phyloP scores from a whole-genome alignment of 1,284 basidiomycete genomes.

The Apiotrichum siamense region DNA sequence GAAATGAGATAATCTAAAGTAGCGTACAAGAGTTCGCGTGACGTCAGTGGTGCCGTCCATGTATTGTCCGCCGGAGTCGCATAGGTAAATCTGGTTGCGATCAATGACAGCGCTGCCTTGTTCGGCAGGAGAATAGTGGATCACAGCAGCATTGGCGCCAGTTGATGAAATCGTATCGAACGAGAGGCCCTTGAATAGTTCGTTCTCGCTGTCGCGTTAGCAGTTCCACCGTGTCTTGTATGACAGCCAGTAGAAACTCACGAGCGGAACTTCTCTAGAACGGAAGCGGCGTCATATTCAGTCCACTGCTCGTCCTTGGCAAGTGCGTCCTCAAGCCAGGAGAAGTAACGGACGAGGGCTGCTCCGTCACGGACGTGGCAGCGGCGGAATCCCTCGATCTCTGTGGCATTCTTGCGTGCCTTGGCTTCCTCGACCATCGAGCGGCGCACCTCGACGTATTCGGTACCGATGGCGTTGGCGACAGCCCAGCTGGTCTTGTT shows the following conservation, averaged over 20 bases:
- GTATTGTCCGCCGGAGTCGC: constrained; percentile 91
- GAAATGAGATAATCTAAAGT: background rate
- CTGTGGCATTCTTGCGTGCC: constrained; percentile 78
- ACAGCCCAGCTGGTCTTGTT: constrained; percentile 72
- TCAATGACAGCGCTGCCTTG: constrained; percentile 66
- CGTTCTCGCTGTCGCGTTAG: constrained; percentile 56
- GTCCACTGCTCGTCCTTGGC: constrained; percentile 59
- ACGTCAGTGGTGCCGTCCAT: constrained; percentile 88
- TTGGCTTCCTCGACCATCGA: constrained; percentile 80
- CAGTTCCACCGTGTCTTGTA: constrained; percentile 4
- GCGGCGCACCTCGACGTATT: constrained; percentile 57
- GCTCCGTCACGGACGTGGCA: constrained; percentile 85
- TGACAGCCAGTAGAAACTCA: constrained; percentile 47
- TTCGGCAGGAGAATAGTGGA: constrained; percentile 85
- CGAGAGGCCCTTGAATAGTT: constrained; percentile 77
- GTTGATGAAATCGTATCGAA: constrained; percentile 90
- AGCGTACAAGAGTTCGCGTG: constrained; percentile 63
- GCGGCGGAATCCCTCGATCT: constrained; percentile 84
- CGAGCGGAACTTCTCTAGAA: constrained; percentile 74
- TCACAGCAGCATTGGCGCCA: constrained; percentile 84
- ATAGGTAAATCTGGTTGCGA: constrained; percentile 81
- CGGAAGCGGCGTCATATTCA: constrained; percentile 74
- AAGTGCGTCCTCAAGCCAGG: constrained; percentile 87
- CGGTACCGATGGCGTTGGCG: constrained; percentile 65
- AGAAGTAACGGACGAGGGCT: constrained; percentile 79